Evolutionary conservation across 164 flowering plant species (phyloP), one percentile per base, ranked within the genome.

Genomic region (Piper longum): DNA sequence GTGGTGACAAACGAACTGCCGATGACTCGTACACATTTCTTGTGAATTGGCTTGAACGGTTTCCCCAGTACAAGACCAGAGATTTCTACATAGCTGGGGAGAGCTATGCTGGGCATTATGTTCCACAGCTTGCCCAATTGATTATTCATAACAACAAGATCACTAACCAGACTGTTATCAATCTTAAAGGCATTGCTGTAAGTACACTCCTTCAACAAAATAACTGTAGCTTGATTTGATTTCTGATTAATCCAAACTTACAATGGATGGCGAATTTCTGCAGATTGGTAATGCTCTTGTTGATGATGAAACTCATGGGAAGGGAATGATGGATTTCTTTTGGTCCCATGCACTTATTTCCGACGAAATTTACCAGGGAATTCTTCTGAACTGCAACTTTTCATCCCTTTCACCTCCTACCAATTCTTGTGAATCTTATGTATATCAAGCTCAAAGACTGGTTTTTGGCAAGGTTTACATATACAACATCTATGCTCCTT

Each of bases 71-170:
- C 70, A 78, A 75, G 66, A 66, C 60, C 14, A 74, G 77, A 48
- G 77, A 76, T 54, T 78, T 78, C 64, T 80, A 36, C 66, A 72
- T 76, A n/a, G 16, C 79, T 3, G 83, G 83, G 7, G 83, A 80
- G 77, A 80, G 81, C 70, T 80, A 80, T 13, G 79, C 76, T 0
- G 79, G 83, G 16, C 82, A 79, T 42, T 77, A 73, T 41, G 77
- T 72, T n/a, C 83, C 83, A 60, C 80, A 80, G 60, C 74, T 80
- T 9, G 79, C 83, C 16, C 67, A 80, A 1, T 54, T 60, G 0
- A 76, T 79, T 66, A 51, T 26, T 26, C 36, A 26, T 26, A 26
- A 26, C 36, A 26, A 26, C 36, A 26, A 26, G 36, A 65, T 43
- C 41, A 54, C 71, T 54, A 73, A 67, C 44, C 62, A 74, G 48